Conservation (phyloP, 306 rosid species). For the Hylodesmum podocarpum region DNA sequence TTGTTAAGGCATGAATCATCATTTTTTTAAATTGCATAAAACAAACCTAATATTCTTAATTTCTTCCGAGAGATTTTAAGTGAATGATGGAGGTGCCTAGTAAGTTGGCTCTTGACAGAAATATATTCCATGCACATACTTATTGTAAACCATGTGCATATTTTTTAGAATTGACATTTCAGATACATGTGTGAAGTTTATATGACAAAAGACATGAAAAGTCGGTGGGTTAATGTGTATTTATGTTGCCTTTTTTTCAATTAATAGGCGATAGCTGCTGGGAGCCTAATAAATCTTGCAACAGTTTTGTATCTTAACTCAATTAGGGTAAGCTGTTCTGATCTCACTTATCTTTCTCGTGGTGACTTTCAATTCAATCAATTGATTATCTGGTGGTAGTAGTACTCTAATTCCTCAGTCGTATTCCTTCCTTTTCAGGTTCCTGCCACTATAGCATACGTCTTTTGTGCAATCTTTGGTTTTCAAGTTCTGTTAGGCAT, state of each 20-base stretch:
- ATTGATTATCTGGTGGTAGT: background rate
- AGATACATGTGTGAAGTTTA: background rate
- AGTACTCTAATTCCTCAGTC: constrained; percentile 29
- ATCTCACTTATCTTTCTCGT: background rate
- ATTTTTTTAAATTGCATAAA: background rate
- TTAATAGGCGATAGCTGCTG: constrained; percentile 89
- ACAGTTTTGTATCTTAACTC: constrained; percentile 80
- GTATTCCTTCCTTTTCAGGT: constrained; percentile 52
- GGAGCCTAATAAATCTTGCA: constrained; percentile 95
- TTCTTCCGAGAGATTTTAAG: background rate
- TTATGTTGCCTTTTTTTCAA: constrained; percentile 31
- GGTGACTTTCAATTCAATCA: constrained; percentile 17
- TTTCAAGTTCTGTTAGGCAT: constrained; percentile 90
- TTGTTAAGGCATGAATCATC: background rate
- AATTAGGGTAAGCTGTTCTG: constrained; percentile 59
- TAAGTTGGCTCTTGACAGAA: background rate
- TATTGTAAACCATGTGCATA: background rate
- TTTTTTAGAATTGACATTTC: background rate
- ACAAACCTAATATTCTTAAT: background rate
- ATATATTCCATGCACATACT: constrained; percentile 1
- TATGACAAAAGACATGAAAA: background rate
- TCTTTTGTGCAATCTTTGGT: constrained; percentile 72
- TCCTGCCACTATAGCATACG: constrained; percentile 75
- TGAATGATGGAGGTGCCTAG: constrained; percentile 1
- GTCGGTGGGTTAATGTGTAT: constrained; percentile 21